phyloP scores from a whole-genome alignment of 1,139 yeast genomes.

The Kodamaea sp. region DNA sequence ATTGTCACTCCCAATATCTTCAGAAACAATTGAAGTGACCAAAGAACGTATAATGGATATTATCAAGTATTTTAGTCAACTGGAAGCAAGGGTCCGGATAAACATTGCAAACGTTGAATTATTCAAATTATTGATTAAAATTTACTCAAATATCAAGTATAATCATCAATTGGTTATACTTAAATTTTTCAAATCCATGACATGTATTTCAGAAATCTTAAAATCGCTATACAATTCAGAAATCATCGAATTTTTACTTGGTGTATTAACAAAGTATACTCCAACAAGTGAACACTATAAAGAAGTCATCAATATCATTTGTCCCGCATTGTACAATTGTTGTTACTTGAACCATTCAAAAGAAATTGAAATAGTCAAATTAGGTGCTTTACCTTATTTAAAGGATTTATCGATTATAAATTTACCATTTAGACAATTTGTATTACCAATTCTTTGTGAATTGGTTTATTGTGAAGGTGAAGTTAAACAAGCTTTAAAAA shows the following conservation, averaged over 20 bases:
- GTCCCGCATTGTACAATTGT: constrained; percentile 50
- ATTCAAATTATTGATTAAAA: constrained; percentile 42
- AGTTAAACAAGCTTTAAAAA: constrained; percentile 37
- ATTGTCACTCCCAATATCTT: constrained; percentile 9
- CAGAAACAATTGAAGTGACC: constrained; percentile 25
- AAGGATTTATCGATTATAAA: constrained; percentile 43
- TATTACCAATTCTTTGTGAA: constrained; percentile 62
- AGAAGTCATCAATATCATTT: constrained; percentile 40
- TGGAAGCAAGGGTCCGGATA: constrained; percentile 41
- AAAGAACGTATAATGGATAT: constrained; percentile 38
- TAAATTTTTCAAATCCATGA: constrained; percentile 43
- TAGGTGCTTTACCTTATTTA: constrained; percentile 54
- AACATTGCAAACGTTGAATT: constrained; percentile 42
- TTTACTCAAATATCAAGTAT: constrained; percentile 26
- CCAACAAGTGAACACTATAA: constrained; percentile 32
- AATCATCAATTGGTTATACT: constrained; percentile 37
- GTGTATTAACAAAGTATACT: constrained; percentile 25
- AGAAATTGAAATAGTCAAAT: constrained; percentile 50
- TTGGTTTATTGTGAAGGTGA: constrained; percentile 47
- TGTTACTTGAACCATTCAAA: constrained; percentile 54
- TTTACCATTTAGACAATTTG: constrained; percentile 56
- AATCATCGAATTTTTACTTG: constrained; percentile 38
- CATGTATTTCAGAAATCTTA: constrained; percentile 35
- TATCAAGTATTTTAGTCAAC: constrained; percentile 38
- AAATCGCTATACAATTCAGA: constrained; percentile 39